Evolutionary conservation across 2,329 filamentous ascomycete genomes (phyloP).

Genomic region (Fusarium nygamai): DNA sequence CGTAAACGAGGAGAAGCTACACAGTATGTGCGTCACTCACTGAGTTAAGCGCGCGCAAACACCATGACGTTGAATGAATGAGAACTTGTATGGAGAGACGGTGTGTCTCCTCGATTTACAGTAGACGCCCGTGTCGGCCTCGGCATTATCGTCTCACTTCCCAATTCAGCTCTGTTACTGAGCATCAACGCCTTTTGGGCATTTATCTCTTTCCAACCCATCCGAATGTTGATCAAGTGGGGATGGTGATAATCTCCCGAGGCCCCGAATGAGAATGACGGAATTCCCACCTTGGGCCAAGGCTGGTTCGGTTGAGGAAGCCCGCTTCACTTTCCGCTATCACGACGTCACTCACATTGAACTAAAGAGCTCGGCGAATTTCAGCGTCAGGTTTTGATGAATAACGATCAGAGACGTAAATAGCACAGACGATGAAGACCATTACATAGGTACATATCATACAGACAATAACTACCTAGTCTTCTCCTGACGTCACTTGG

Average conservation of each 20-base stretch:
- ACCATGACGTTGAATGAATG: slow-evolving; percentile 20
- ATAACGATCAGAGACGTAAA: slow-evolving; percentile 3
- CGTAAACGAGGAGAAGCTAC: neutral
- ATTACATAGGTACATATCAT: neutral
- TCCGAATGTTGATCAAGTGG: slow-evolving; percentile 30
- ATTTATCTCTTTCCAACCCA: slow-evolving; percentile 3
- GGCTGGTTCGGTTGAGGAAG: neutral
- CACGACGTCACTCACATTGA: slow-evolving; percentile 19
- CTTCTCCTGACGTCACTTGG: slow-evolving; percentile 23
- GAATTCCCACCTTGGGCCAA: slow-evolving; percentile 17
- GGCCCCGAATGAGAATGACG: slow-evolving; percentile 23
- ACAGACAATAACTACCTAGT: neutral
- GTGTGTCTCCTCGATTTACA: neutral
- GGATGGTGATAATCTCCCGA: slow-evolving; percentile 22
- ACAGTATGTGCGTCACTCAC: slow-evolving; percentile 12
- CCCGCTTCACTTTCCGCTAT: slow-evolving; percentile 7
- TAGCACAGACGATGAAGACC: slow-evolving; percentile 1
- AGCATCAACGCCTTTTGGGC: slow-evolving; percentile 6
- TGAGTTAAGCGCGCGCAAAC: slow-evolving; percentile 34
- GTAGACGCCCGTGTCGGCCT: slow-evolving; percentile 7
- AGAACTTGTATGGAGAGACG: neutral
- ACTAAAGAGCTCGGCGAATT: slow-evolving; percentile 5
- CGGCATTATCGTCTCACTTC: slow-evolving; percentile 12
- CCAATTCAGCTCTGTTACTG: slow-evolving; percentile 16
- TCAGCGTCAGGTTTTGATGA: slow-evolving; percentile 2